Evolutionary conservation across 2,329 filamentous ascomycete species (phyloP), one percentile per base, ranked within the genome.

Genomic region (Dissoconium aciculare): DNA sequence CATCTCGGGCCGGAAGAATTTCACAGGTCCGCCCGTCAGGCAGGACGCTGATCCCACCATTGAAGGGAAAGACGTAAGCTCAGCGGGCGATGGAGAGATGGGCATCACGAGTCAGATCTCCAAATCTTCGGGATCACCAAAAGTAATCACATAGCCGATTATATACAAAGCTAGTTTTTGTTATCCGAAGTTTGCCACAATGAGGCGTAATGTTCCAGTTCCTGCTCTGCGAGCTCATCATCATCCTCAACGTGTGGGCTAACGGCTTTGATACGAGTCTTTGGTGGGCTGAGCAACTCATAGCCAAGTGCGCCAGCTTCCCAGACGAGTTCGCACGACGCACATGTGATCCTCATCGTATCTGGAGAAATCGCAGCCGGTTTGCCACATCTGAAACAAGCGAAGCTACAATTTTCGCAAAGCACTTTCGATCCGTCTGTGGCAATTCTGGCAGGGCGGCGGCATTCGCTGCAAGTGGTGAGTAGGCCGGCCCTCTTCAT

Each of bases 381-480:
- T 23, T 34, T 26, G 1, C 50, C 52, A 31, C 60, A 64, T 1
- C 59, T 47, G 31, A 62, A 56, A 37, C 60, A 64, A 1, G 47
- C 37, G 34, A 63, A 63, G 3, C 42, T 43, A 40, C 59, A 62
- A 14, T 49, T 47, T 39, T 62, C 58, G 35, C 60, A 63, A 4
- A 56, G 33, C 3, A 36, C 10, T 17, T 27, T 34, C 13, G 12
- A 17, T 8, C 26, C 15, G 9, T 37, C 34, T 9, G 34, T 37
- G 26, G 32, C 25, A 11, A 36, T 23, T 11, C 37, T 33, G 14
- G 41, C 39, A 16, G 39, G 37, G 19, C 26, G 30, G 15, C 31
- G 21, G 31, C 41, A 43, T 27, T 10, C 13, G 9, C 15, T 25
- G 27, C 41, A 43, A n/a, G 21, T 17, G 6, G 39, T 34, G 4